A percentile compares a stretch with the other conserved stretches of the same genome.
Conservation (phyloP, 1,284 basidiomycete genomes). For the Trichosporon sp. region DNA sequence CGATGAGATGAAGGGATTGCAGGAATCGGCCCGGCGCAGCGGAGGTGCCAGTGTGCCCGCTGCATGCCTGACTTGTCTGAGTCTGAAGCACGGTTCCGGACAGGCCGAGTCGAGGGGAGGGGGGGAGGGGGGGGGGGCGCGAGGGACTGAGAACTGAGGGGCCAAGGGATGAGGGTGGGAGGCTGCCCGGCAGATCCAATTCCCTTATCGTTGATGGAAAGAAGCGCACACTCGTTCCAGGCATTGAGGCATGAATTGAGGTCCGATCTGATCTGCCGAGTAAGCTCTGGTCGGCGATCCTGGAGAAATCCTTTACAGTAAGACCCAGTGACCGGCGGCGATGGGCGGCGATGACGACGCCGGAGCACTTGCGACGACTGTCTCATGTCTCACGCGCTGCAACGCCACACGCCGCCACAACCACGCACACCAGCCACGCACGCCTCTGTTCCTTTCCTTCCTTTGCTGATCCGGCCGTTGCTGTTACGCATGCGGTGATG, state of each 20-base stretch:
- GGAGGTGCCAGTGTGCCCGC: neutral
- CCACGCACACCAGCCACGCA: neutral
- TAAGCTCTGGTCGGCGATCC: neutral
- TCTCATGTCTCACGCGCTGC: constrained; percentile 7
- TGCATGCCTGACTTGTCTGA: neutral
- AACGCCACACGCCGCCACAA: neutral
- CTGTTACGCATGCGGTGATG: neutral
- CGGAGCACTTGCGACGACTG: neutral
- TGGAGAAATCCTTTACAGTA: neutral
- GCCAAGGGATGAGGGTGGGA: no score
- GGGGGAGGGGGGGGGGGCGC: no score
- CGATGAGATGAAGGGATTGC: neutral
- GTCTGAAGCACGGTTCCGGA: neutral
- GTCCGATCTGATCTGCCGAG: neutral
- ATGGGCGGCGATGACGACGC: neutral
- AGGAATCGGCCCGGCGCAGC: neutral
- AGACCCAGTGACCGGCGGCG: neutral
- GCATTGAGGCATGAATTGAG: neutral
- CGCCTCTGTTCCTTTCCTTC: neutral
- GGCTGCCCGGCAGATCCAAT: neutral
- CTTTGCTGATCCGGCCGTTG: neutral
- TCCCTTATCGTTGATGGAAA: neutral
- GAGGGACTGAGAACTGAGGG: no score
- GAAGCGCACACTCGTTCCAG: no score
- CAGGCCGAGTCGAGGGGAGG: no score